These are phyloP conservation scores for Talaromyces rugulosus DNA, from an alignment of 2,329 filamentous ascomycete genomes.

Conservation along the genomic window DNA sequence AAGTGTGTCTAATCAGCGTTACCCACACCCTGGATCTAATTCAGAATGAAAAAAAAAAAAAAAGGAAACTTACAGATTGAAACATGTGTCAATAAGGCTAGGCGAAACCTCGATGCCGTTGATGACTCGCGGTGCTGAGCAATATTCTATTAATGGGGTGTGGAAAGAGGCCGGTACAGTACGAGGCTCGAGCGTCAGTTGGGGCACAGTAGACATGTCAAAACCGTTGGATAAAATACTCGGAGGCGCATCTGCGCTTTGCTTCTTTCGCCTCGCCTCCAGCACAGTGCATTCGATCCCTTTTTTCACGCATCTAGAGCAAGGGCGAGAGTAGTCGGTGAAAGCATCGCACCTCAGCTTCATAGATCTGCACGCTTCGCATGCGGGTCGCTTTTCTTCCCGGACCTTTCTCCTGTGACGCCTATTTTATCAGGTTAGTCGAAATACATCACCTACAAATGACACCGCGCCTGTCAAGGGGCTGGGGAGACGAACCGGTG, in stretches of 20 bases:
- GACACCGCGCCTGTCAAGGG: neutral
- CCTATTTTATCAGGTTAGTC: neutral
- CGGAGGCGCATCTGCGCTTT: neutral
- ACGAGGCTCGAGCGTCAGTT: neutral
- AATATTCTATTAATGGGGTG: neutral
- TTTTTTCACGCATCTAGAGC: neutral
- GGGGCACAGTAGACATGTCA: neutral
- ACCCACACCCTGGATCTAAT: neutral
- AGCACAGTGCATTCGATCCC: neutral
- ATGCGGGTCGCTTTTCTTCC: neutral
- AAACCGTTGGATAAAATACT: neutral
- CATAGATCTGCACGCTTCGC: neutral
- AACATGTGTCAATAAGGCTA: neutral
- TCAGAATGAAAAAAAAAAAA: no score
- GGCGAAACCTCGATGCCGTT: neutral
- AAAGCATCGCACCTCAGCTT: neutral
- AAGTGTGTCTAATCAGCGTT: neutral
- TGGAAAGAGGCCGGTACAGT: neutral
- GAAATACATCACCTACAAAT: neutral
- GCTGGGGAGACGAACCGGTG: neutral
- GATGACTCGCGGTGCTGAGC: neutral
- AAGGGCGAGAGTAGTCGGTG: neutral
- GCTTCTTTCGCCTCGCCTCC: neutral
- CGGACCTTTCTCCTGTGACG: neutral
- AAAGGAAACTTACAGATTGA: neutral